Base-by-base conservation (phyloP, 306 rosid species). In the Cucumis hystrix region DNA sequence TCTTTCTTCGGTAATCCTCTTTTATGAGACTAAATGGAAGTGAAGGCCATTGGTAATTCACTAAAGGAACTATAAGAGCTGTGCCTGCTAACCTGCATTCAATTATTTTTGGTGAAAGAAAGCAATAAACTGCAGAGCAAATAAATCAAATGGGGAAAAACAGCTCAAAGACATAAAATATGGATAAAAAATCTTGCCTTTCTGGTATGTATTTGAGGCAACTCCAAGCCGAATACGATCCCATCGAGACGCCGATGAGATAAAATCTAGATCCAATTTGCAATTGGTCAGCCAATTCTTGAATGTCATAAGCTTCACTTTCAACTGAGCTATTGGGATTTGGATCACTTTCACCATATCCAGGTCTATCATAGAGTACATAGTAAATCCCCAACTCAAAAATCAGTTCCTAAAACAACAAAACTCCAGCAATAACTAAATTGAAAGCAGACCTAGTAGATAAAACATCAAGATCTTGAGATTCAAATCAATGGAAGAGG, bases 271-370 rank as follows among this genome's bases (percentile, higher is more conserved):
- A 77, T 39, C 96, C 95, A 43, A 94, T 77, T 76, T 80, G 87
- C 71, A 94, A 80, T 73, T 87, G 91, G 79, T 94, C 95, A 47
- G 96, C 98, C 60, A 94, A 88, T 81, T 90, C 92, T 86, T 94
- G 88, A 41, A 94, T 89, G 80, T 94, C 98, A 74, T 76, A 85
- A 56, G 96, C 96, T 84, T 94, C 98, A 77, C 88, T 86, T 86
- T 90, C 83, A 73, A 89, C 80, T 2, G 96, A 82, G 16, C 89
- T 90, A 72, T 84, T 89, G 59, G 93, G 93, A 75, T 91, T 88
- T 43, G 96, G 95, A 87, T 91, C 98, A 81, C 98, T 94, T 47
- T 90, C 94, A 77, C 98, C 98, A 77, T 94, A 94, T 11, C 98
- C 98, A 30, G 98, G 96, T 11, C 97, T 83, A 59, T 94, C 98